phyloP scores from a whole-genome alignment of 305 asterid species.

The Fraxinus nigra region DNA sequence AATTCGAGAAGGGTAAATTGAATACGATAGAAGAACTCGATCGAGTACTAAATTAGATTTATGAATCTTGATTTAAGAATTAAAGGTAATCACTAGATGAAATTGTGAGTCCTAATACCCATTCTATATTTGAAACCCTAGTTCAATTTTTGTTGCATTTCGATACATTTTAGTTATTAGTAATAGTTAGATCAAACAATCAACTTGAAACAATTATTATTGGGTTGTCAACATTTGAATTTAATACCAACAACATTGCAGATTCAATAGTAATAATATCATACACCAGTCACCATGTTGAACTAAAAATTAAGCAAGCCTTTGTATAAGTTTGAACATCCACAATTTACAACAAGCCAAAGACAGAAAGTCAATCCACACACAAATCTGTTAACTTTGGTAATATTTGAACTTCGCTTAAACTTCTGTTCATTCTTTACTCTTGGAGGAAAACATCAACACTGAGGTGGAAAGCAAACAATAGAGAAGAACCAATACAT shows the following conservation, averaged over 20 bases:
- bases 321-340: slow-evolving; percentile 15
- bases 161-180: no score
- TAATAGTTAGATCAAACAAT: no score
- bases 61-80: no score
- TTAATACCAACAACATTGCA: not conserved
- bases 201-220: not conserved
- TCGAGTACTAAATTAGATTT: no score
- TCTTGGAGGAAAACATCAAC: not conserved
- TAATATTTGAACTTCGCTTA: not conserved
- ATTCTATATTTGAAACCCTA: no score
- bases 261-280: not conserved
- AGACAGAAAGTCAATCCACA: slow-evolving; percentile 12
- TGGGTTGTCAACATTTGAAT: not conserved
- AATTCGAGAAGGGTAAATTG: no score
- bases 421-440: slow-evolving; percentile 19
- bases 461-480: slow-evolving; percentile 18
- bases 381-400: not conserved
- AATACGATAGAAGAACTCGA: no score
- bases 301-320: slow-evolving; percentile 14
- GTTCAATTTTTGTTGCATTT: no score
- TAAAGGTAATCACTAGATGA: no score
- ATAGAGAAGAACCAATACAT: not conserved
- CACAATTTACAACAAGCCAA: slow-evolving; percentile 13
- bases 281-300: not conserved
- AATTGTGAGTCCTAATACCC: no score